These are phyloP conservation scores for Ophiocordyceps camponoti-rufipedis DNA, from an alignment of 2,329 filamentous ascomycete genomes.

Conservation along the genomic window DNA sequence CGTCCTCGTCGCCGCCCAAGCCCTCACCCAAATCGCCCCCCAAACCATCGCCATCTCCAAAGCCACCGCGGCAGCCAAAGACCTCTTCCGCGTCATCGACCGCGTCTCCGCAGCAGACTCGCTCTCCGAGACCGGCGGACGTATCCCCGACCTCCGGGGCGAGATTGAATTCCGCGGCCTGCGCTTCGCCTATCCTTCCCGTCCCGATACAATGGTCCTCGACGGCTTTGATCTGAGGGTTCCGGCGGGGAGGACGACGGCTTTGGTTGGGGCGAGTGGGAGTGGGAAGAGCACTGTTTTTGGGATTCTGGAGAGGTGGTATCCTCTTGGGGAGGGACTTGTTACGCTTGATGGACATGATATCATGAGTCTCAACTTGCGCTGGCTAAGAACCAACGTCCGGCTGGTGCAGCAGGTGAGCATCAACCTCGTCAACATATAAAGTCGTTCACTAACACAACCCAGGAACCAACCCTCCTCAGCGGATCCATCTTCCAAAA, in stretches of 20 bases:
- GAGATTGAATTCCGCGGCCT: conserved; percentile 30
- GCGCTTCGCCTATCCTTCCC: conserved; percentile 37
- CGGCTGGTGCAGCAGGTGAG: conserved; percentile 27
- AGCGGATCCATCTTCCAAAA: conserved; percentile 34
- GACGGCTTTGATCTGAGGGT: conserved; percentile 22
- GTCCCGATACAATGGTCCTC: conserved; percentile 29
- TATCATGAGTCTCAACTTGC: conserved; percentile 24
- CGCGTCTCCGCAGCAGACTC: conserved; percentile 24
- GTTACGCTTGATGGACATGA: conserved; percentile 25
- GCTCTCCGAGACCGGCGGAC: conserved; percentile 16
- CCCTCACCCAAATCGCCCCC: conserved; percentile 27
- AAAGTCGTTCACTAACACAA: background rate
- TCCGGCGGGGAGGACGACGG: conserved; percentile 27
- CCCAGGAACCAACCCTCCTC: conserved; percentile 33
- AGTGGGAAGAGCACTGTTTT: conserved; percentile 41
- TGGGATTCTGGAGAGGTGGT: conserved; percentile 40
- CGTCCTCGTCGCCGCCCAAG: conserved; percentile 25
- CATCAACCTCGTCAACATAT: too few species aligned
- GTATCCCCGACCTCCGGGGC: conserved; percentile 13
- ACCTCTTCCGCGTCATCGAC: conserved; percentile 29
- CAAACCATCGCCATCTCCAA: conserved; percentile 26
- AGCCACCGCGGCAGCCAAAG: conserved; percentile 24
- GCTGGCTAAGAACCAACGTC: conserved; percentile 34
- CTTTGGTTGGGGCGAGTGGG: conserved; percentile 38
- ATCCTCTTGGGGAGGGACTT: conserved; percentile 27